Percentiles rank a stretch among this genome's conserved stretches.
phyloP scores from a whole-genome alignment of 2,329 filamentous ascomycete genomes.

The Raffaelea deltoideospora region DNA sequence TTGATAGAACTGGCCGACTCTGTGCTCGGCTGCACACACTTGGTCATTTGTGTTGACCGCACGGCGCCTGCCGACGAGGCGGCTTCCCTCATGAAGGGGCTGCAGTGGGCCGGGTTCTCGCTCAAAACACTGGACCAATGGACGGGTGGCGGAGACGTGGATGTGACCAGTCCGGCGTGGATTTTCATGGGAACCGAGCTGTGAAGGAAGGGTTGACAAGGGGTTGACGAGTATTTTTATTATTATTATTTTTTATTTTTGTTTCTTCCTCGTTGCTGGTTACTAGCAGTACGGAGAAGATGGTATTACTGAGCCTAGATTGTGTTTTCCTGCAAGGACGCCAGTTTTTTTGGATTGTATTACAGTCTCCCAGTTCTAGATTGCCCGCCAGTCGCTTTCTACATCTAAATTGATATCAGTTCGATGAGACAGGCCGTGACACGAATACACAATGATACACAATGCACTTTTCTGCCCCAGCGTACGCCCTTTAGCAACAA shows the following conservation, averaged over 20 bases:
- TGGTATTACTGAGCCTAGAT: no score
- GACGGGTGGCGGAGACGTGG: constrained; percentile 31
- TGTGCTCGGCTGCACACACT: constrained; percentile 58
- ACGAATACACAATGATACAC: no score
- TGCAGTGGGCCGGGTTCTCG: constrained; percentile 89
- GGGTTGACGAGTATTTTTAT: background rate
- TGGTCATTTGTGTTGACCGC: constrained; percentile 72
- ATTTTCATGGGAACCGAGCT: constrained; percentile 81
- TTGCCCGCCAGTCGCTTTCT: no score
- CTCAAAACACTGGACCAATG: constrained; percentile 67
- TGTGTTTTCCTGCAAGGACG: no score
- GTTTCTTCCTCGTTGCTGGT: background rate
- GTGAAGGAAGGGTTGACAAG: constrained; percentile 18
- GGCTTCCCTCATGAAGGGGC: constrained; percentile 58
- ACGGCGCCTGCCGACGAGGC: constrained; percentile 44
- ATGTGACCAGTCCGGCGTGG: constrained; percentile 57
- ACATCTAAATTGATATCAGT: no score
- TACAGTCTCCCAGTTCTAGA: no score
- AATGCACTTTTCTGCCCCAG: no score
- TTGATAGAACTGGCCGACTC: constrained; percentile 75
- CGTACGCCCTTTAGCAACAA: no score
- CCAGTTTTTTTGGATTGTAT: no score
- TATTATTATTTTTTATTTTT: background rate
- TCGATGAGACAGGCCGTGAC: no score
- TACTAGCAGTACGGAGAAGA: no score